Conservation (phyloP, 805 yeast genomes). For the Candida fluviatilis region DNA sequence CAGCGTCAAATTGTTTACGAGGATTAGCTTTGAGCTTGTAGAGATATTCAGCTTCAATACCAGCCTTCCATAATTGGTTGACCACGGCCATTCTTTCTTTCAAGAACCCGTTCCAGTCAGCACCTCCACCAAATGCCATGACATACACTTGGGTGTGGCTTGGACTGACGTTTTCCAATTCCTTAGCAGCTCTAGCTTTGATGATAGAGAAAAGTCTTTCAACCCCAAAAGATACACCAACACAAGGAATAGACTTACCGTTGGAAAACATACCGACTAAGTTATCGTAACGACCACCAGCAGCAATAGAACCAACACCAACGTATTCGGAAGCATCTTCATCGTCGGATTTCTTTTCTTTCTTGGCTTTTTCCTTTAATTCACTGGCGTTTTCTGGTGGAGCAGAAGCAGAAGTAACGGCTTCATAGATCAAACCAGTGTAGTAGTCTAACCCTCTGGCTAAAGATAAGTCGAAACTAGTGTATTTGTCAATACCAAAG, state of each 20-base stretch:
- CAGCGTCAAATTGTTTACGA: conserved; percentile 96
- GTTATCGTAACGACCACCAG: conserved; percentile 97
- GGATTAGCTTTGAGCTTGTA: conserved; percentile 93
- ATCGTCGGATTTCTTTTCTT: conserved; percentile 21
- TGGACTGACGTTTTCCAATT: conserved; percentile 66
- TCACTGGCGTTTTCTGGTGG: conserved; percentile 81
- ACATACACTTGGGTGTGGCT: conserved; percentile 89
- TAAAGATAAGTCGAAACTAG: conserved; percentile 87
- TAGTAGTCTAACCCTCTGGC: conserved; percentile 98
- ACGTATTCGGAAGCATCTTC: conserved; percentile 96
- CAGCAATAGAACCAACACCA: conserved; percentile 98
- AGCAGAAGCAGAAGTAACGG: conserved; percentile 93
- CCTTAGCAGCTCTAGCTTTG: conserved; percentile 62
- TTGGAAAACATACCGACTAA: conserved; percentile 95
- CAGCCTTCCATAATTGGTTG: conserved; percentile 79
- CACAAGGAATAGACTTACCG: conserved; percentile 93
- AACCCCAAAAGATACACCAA: conserved; percentile 95
- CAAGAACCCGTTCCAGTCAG: conserved; percentile 90
- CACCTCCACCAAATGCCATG: conserved; percentile 99
- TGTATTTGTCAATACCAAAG: conserved; percentile 60
- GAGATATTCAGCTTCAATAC: conserved; percentile 85
- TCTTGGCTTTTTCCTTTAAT: conserved; percentile 45
- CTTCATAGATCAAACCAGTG: conserved; percentile 95
- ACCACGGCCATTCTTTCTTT: conserved; percentile 88
- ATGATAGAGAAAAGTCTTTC: conserved; percentile 90